These are phyloP conservation scores for Rhizopus arrhizus DNA, from an alignment of 371 early-diverging fungal genomes.

Conservation along the genomic window DNA sequence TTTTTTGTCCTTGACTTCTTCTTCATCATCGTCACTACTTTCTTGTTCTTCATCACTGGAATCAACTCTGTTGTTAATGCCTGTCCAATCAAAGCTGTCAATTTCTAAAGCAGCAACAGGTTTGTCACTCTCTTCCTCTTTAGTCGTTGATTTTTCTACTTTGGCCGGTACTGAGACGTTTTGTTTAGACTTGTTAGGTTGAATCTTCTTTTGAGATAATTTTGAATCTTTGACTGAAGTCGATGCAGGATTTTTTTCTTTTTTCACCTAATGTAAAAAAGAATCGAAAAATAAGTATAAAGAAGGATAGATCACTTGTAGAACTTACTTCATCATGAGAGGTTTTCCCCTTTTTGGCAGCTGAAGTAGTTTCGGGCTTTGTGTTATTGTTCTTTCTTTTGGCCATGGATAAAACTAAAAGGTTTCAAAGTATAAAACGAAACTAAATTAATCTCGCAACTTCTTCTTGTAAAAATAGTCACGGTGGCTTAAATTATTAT, in stretches of 20 bases:
- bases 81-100: conserved; percentile 69
- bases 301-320: background rate
- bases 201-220: no score
- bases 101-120: conserved; percentile 34
- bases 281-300: background rate
- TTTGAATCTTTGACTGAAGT: background rate
- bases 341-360: background rate
- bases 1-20: conserved; percentile 50
- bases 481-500: background rate
- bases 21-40: conserved; percentile 49
- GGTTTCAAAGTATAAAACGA: background rate
- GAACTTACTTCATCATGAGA: background rate
- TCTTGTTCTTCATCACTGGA: conserved; percentile 40
- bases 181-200: no score
- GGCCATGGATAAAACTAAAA: background rate
- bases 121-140: conserved; percentile 4
- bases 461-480: background rate
- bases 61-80: conserved; percentile 39
- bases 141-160: background rate
- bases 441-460: background rate
- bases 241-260: background rate
- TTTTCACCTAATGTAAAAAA: background rate
- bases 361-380: background rate
- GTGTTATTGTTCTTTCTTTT: conserved; percentile 6
- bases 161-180: no score